Evolutionary conservation across 1,284 basidiomycete genomes (phyloP).

Genomic region (Heterobasidion occidentale): DNA sequence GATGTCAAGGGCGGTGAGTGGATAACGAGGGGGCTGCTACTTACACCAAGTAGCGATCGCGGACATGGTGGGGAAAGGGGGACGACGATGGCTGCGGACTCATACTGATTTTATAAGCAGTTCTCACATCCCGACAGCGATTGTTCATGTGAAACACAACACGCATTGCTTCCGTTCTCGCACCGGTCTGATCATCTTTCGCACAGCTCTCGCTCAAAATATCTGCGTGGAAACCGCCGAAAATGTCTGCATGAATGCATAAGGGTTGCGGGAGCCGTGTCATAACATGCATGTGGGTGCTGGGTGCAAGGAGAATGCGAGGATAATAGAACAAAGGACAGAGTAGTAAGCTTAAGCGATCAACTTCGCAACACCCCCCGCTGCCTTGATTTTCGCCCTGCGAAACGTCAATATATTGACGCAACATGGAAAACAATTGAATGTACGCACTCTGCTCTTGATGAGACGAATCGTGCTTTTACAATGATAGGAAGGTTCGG

Average conservation of each 20-base stretch:
- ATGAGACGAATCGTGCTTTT: slow-evolving; percentile 91
- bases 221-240: background rate
- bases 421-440: slow-evolving; percentile 1
- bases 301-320: slow-evolving; percentile 13
- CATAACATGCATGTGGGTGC: slow-evolving; percentile 24
- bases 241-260: slow-evolving; percentile 6
- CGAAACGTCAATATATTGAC: slow-evolving; percentile 4
- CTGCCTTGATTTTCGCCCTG: slow-evolving; percentile 84
- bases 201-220: background rate
- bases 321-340: slow-evolving; percentile 18
- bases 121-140: background rate
- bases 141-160: background rate
- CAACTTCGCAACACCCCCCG: slow-evolving; percentile 88
- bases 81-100: background rate
- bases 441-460: slow-evolving; percentile 74
- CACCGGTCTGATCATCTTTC: background rate
- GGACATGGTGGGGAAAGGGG: background rate
- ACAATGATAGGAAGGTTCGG: slow-evolving; percentile 88
- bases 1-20: background rate
- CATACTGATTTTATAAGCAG: background rate
- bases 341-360: slow-evolving; percentile 57
- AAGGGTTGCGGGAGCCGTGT: slow-evolving; percentile 16
- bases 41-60: slow-evolving; percentile 16
- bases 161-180: no score
- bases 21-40: slow-evolving; percentile 6